A percentile compares a stretch with the other conserved stretches of the same genome.
These are phyloP conservation scores for Rhizopus microsporus DNA, from an alignment of 371 early-diverging fungal species.

Conservation along the genomic window DNA sequence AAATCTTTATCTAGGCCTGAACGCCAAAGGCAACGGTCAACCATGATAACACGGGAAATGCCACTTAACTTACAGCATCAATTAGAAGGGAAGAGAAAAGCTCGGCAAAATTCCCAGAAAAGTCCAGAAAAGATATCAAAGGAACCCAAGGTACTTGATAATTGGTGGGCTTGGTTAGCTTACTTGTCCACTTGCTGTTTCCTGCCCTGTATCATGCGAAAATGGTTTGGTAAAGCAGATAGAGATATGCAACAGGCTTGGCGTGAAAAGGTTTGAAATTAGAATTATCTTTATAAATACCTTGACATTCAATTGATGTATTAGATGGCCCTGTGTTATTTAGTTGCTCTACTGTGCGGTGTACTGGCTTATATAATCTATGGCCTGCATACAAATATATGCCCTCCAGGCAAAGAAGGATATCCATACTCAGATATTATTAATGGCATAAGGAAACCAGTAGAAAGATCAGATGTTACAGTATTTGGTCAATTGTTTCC, in stretches of 20 bases:
- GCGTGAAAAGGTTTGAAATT: constrained; percentile 61
- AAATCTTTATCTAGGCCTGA: constrained; percentile 51
- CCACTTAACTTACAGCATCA: constrained; percentile 8
- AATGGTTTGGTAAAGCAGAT: constrained; percentile 45
- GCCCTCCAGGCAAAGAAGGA: constrained; percentile 32
- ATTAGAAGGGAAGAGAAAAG: constrained; percentile 33
- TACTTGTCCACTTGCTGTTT: constrained; percentile 56
- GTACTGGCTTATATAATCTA: constrained; percentile 73
- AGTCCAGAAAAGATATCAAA: constrained; percentile 30
- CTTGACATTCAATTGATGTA: neutral
- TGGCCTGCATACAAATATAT: constrained; percentile 56
- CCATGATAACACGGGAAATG: constrained; percentile 20
- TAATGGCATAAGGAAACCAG: constrained; percentile 27
- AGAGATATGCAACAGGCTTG: constrained; percentile 64
- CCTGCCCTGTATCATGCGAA: constrained; percentile 50
- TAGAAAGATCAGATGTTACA: constrained; percentile 31
- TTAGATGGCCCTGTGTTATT: constrained; percentile 63
- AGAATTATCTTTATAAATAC: neutral
- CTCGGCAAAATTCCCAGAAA: constrained; percentile 17
- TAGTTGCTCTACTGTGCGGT: constrained; percentile 69
- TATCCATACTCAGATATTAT: constrained; percentile 31
- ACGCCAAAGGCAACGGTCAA: constrained; percentile 40
- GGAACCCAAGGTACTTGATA: constrained; percentile 45
- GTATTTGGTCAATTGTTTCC: constrained; percentile 51
- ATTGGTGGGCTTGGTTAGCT: constrained; percentile 55